Evolutionary conservation across 2,329 filamentous ascomycete genomes (phyloP), one percentile per base, ranked within the genome.

Genomic region (Ceratocystis colombiana): DNA sequence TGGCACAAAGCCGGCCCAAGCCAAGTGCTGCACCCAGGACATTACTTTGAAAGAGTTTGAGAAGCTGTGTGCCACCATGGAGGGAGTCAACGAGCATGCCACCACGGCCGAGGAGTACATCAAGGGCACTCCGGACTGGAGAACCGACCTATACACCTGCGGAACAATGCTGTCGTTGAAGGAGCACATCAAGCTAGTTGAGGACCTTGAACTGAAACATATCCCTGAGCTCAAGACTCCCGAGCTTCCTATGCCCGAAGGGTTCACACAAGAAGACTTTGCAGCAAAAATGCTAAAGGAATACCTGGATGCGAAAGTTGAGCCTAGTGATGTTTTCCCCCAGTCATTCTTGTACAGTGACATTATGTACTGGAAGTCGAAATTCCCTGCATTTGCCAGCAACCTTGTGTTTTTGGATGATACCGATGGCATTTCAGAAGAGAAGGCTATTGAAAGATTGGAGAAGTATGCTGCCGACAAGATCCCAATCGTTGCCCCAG

Each of bases 11-110:
- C 71, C 77, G 0, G 87, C 87, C 1, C 78, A 76, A 17, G 86
- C 85, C 12, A 82, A 82, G 70, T 89, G 87, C 78, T 89, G 87
- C 78, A 88, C 87, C 2, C 84, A 80, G 70, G 87, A 89, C 72
- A 82, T 89, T 71, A 88, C 86, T 0, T 76, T 87, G 45, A 78
- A 78, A 59, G 87, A 89, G 74, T 88, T 84, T 78, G 83, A 84
- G 74, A 77, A 79, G 4, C 80, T 89, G 4, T 89, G 87, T 75
- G 81, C 81, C 71, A 88, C 88, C 75, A 88, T 88, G 84, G 87
- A 89, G 71, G 82, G 82, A 62, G 81, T 75, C 72, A 84, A 87
- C 71, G 73, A 78, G 69, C 79, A 76, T 59, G 86, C 84, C 44
- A 80, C 80, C 22, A 88, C 80, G 1, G 76, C 82, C 0, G 73